Evolutionary conservation across 1,284 basidiomycete genomes (phyloP), one percentile per base, ranked within the genome.

Genomic region (Puccinia horiana): DNA sequence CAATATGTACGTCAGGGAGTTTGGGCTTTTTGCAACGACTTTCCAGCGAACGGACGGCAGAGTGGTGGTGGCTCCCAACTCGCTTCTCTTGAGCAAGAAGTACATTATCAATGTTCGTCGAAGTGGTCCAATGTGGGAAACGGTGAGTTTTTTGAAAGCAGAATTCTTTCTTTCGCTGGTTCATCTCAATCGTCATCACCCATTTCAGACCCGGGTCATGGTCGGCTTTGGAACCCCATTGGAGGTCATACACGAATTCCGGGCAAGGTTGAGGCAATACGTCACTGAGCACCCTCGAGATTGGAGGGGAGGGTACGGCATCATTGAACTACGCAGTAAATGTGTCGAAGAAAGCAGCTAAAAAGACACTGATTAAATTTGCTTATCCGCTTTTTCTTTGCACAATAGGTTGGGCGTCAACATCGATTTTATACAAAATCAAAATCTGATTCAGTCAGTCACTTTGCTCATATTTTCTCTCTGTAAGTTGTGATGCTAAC

Each of bases 1-100:
- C 90, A 88, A 89, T 18, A 86, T 92, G 76, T 89, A 90, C 83
- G 92, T 93, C 49, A 90, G 90, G 81, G 92, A 93, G 85, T 93
- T 94, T 85, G 93, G 93, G 26, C 88, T 94, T 54, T 93, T 94
- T 84, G 91, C 92, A 1, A 94, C 93, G 9, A 91, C 90, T 0
- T 94, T 94, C 88, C 89, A 91, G 65, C 90, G 93, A 40, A 92
- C 92, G 6, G 92, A 93, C 84, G 93, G 93, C 2, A 85, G 93
- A 86, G 91, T 93, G 85, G 90, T 94, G 74, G 90, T 94, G 81
- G 92, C 92, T 1, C 93, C 93, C 0, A 94, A 94, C 84, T 89
- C 92, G 1, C 87, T 94, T n/a, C 88, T 94, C 12, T 90, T 92
- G 1, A 90, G 88, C 81, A 88, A 90, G 18, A 94, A 94, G 86